Evolutionary conservation across 2,329 filamentous ascomycete genomes (phyloP), one percentile per base, ranked within the genome.

Genomic region (Fusarium multiceps): DNA sequence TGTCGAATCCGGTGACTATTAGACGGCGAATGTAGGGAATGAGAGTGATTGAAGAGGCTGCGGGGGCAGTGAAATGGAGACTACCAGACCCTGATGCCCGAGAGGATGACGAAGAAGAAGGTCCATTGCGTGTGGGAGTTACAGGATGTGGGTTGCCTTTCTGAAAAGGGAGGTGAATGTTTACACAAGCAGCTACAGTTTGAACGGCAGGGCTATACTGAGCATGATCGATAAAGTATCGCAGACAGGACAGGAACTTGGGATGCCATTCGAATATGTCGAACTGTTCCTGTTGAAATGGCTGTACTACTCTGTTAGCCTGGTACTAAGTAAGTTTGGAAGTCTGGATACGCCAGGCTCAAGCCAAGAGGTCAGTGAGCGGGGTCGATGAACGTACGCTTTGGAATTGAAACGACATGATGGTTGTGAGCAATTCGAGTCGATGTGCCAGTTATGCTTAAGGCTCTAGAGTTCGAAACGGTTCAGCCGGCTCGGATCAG

Each of bases 191-290:
- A 21, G 94, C 94, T 49, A 98, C 88, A 11, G 94, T 93, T 81
- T 98, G 94, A 16, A 97, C 93, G 12, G 91, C 88, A 20, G 86
- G 87, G 69, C 90, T 92, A 79, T 97, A 90, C 78, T 98, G 95
- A 9, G 94, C 93, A 76, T 95, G 90, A 75, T 98, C 93, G 75
- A 98, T 84, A 77, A 98, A 99, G 82, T 95, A 98, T 60, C 89
- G 89, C 72, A 95, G 90, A 81, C 96, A 99, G 71, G 90, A 94
- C 80, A 96, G 91, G 79, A 97, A 97, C 63, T 92, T 91, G 12
- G 93, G 92, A 78, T 97, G 92, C 96, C 96, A 98, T 65, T 94
- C 92, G 78, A 98, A 91, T 69, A 98, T 92, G 79, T 95, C 92
- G 80, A 94, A 90, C 49, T 85, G 81, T 55, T 78, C 76, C 66